Evolutionary conservation across 495 filamentous ascomycete species (phyloP).

Genomic region (Tuber calosporum): DNA sequence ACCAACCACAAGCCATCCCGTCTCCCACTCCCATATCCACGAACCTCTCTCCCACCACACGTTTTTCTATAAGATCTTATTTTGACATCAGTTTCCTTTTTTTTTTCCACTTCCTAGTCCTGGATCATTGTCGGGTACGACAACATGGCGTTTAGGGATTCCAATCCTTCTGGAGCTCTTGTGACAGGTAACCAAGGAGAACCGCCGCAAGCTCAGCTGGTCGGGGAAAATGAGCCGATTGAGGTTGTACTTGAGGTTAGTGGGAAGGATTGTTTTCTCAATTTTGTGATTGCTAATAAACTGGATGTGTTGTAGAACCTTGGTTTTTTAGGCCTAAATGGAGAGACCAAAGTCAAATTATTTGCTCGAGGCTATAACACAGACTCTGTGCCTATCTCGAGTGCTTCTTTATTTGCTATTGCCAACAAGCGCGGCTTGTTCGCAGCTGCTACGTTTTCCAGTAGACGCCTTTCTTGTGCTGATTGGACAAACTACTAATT

Average conservation of each 20-base stretch:
- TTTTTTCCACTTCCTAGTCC: not conserved
- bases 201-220: slow-evolving; percentile 32
- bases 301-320: slow-evolving; percentile 52
- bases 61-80: not conserved
- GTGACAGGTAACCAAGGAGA: slow-evolving; percentile 19
- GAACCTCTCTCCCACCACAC: not conserved
- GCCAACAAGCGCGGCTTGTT: slow-evolving; percentile 73
- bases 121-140: not conserved
- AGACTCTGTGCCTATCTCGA: slow-evolving; percentile 65
- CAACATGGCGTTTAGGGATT: slow-evolving; percentile 30
- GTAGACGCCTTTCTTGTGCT: slow-evolving; percentile 19
- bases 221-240: slow-evolving; percentile 43
- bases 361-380: slow-evolving; percentile 73
- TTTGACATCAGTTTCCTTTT: not conserved
- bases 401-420: slow-evolving; percentile 76
- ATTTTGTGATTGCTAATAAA: slow-evolving; percentile 15
- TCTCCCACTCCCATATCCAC: not conserved
- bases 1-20: not conserved
- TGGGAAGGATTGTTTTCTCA: slow-evolving; percentile 7
- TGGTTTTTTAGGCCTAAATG: slow-evolving; percentile 70
- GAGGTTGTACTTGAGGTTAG: slow-evolving; percentile 50
- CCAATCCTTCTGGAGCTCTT: slow-evolving; percentile 34
- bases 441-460: slow-evolving; percentile 77
- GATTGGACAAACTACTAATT: not conserved
- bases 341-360: slow-evolving; percentile 72